Conservation (phyloP, 73 alveolate genomes). For the Paramecium primaurelia region DNA sequence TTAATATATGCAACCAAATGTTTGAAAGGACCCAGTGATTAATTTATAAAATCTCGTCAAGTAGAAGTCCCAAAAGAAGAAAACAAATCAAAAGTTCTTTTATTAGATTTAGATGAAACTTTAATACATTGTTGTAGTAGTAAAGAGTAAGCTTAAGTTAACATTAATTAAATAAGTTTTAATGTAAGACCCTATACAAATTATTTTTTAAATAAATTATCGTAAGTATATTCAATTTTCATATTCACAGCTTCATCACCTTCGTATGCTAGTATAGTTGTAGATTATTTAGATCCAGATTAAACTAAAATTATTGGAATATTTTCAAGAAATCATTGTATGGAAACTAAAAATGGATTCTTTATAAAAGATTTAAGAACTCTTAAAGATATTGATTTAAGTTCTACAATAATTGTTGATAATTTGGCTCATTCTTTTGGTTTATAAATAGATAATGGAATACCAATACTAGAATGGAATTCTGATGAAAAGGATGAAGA, state of each 20-base stretch:
- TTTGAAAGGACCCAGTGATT: conserved; percentile 56
- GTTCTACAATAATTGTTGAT: conserved; percentile 67
- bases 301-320: conserved; percentile 68
- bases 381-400: conserved; percentile 57
- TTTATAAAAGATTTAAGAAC: conserved; percentile 80
- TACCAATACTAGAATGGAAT: conserved; percentile 74
- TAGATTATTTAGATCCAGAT: conserved; percentile 75
- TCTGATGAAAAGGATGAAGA: conserved; percentile 71
- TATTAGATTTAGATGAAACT: conserved; percentile 88
- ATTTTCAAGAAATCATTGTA: conserved; percentile 77
- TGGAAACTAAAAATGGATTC: conserved; percentile 78
- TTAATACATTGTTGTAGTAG: conserved; percentile 67
- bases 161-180: conserved; percentile 69
- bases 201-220: conserved; percentile 73
- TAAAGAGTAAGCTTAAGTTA: conserved; percentile 32
- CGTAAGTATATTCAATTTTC: conserved; percentile 70
- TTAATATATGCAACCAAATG: conserved; percentile 52
- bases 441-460: conserved; percentile 67
- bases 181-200: conserved; percentile 78
- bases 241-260: conserved; percentile 83
- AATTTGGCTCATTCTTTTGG: conserved; percentile 73
- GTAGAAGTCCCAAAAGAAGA: conserved; percentile 21
- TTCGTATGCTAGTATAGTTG: conserved; percentile 79
- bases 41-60: conserved; percentile 15
- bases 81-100: conserved; percentile 61